A percentile compares a stretch with the other conserved stretches of the same genome.
These are phyloP conservation scores for Fraxinus platypoda DNA, from an alignment of 305 asterid species.

Conservation along the genomic window DNA sequence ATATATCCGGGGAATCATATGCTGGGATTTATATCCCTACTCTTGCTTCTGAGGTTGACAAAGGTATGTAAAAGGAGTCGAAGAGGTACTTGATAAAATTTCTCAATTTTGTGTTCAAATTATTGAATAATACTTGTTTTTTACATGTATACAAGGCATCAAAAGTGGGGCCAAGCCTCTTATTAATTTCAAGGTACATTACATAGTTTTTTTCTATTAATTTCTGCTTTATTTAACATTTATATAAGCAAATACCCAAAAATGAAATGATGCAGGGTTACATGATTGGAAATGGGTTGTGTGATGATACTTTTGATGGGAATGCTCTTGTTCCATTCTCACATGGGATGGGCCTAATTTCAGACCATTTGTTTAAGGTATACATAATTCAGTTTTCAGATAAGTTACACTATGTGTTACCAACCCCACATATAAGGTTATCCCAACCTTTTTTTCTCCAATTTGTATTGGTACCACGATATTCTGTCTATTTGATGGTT, in stretches of 20 bases:
- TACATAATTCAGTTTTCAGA: neutral
- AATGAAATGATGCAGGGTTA: constrained; percentile 14
- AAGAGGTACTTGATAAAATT: neutral
- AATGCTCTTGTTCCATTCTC: neutral
- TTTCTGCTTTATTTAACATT: neutral
- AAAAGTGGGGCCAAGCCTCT: constrained; percentile 37
- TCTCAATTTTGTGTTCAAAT: neutral
- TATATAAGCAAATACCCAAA: neutral
- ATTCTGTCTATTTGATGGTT: neutral
- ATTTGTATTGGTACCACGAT: neutral
- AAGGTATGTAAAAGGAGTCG: constrained; percentile 31
- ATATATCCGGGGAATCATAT: constrained; percentile 52
- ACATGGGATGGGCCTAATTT: constrained; percentile 1
- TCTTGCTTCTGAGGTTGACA: constrained; percentile 35
- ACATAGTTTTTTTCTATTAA: neutral
- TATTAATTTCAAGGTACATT: constrained; percentile 48
- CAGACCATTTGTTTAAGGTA: constrained; percentile 32
- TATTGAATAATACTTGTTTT: neutral
- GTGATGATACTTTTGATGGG: neutral
- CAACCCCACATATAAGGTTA: neutral
- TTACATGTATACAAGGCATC: constrained; percentile 28
- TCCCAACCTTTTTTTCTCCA: neutral
- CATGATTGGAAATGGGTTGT: neutral
- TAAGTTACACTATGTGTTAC: neutral
- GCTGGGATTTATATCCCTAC: constrained; percentile 60